phyloP scores from a whole-genome alignment of 331 rosid species.

The Rhamnella rubrinervis region DNA sequence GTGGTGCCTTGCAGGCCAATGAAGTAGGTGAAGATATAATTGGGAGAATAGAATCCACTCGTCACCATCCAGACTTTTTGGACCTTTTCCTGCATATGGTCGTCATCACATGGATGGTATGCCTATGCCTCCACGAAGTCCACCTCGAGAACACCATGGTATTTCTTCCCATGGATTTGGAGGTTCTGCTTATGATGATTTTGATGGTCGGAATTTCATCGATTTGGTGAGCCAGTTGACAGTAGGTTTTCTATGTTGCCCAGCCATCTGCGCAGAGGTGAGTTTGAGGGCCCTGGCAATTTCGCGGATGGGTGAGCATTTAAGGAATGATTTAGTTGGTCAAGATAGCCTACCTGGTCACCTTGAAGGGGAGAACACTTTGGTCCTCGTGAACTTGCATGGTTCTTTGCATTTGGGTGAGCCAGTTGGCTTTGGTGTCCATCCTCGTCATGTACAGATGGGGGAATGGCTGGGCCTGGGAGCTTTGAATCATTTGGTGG shows the following conservation, averaged over 20 bases:
- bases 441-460: constrained; percentile 56
- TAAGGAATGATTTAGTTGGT: constrained; percentile 62
- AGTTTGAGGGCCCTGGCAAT: constrained; percentile 71
- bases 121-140: constrained; percentile 62
- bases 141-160: constrained; percentile 60
- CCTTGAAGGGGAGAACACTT: constrained; percentile 60
- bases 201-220: constrained; percentile 71
- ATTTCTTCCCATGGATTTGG: constrained; percentile 55
- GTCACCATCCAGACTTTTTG: constrained; percentile 49
- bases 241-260: constrained; percentile 62
- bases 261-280: constrained; percentile 63
- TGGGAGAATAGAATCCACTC: constrained; percentile 47
- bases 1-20: constrained; percentile 28
- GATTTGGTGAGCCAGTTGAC: constrained; percentile 61
- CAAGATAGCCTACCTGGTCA: constrained; percentile 56
- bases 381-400: constrained; percentile 62
- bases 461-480: constrained; percentile 62
- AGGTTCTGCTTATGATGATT: constrained; percentile 62
- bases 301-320: constrained; percentile 65
- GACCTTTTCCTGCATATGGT: constrained; percentile 55
- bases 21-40: constrained; percentile 52
- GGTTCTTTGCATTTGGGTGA: constrained; percentile 64
- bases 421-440: constrained; percentile 62
- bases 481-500: constrained; percentile 63
- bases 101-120: constrained; percentile 57